These are phyloP conservation scores for Cordyceps cicadae DNA, from an alignment of 2,329 filamentous ascomycete genomes.

Conservation along the genomic window DNA sequence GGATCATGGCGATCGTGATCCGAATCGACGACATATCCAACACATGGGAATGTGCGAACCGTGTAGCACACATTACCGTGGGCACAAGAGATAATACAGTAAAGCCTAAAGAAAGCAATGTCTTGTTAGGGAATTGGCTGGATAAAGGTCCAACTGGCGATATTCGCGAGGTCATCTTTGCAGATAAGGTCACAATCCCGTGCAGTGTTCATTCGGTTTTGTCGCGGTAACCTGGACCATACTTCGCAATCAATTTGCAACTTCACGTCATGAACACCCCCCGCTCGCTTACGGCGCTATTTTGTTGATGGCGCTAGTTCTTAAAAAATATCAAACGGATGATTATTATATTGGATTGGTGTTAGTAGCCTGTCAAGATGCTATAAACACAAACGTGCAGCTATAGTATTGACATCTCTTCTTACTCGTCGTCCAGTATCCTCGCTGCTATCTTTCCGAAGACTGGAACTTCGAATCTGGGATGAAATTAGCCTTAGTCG, in stretches of 20 bases:
- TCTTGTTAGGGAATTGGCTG: conserved; percentile 69
- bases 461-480: conserved; percentile 75
- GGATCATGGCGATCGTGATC: conserved; percentile 87
- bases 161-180: conserved; percentile 42
- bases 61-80: conserved; percentile 78
- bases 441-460: conserved; percentile 79
- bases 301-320: neutral
- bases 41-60: conserved; percentile 65
- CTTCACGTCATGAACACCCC: neutral
- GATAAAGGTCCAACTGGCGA: conserved; percentile 39
- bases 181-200: conserved; percentile 38
- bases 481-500: conserved; percentile 13
- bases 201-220: conserved; percentile 42
- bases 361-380: neutral
- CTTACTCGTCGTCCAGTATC: conserved; percentile 75
- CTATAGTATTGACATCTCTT: neutral
- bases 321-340: neutral
- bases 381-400: neutral
- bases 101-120: conserved; percentile 93
- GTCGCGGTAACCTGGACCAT: conserved; percentile 30
- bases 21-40: conserved; percentile 52
- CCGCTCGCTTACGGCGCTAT: neutral
- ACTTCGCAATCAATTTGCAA: too few species aligned
- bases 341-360: neutral
- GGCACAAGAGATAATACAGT: conserved; percentile 67